Percentiles rank a stretch among this genome's conserved stretches.
phyloP scores from a whole-genome alignment of 257 asterid species.

The Linderniella brevidens region DNA sequence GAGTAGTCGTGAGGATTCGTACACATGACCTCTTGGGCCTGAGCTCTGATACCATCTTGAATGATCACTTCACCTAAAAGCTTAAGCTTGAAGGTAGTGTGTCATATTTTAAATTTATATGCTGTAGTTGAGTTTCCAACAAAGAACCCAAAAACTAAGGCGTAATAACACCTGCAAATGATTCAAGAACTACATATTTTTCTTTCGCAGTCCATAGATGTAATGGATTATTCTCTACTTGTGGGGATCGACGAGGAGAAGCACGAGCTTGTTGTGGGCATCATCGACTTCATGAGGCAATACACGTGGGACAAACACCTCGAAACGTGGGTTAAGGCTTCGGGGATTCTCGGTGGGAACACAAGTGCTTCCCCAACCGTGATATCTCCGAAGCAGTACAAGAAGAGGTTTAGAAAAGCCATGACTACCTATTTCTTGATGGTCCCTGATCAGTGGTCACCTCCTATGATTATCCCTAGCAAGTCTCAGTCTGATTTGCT shows the following conservation, averaged over 20 bases:
- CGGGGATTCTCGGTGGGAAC: constrained; percentile 88
- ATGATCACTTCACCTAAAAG: no score
- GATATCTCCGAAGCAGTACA: constrained; percentile 81
- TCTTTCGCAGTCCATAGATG: constrained; percentile 54
- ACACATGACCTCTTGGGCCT: no score
- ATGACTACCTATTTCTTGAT: constrained; percentile 81
- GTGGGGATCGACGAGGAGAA: constrained; percentile 82
- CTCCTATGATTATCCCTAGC: constrained; percentile 33
- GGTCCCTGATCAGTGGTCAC: constrained; percentile 94
- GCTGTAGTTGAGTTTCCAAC: no score
- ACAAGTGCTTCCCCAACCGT: constrained; percentile 71
- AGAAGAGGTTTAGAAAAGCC: constrained; percentile 86
- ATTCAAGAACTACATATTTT: constrained; percentile 1
- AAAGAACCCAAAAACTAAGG: no score
- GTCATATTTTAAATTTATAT: no score
- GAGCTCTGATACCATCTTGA: no score
- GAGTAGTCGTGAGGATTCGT: no score
- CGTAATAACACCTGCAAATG: not conserved
- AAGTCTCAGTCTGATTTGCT: constrained; percentile 33
- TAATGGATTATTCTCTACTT: constrained; percentile 84
- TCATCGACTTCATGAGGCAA: constrained; percentile 88
- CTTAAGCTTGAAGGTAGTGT: no score
- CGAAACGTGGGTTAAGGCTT: constrained; percentile 87
- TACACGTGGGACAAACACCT: constrained; percentile 94
- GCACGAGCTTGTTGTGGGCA: constrained; percentile 83